Base-by-base conservation (phyloP, 2,329 filamentous ascomycete genomes). In the Botrytis sinoallii region DNA sequence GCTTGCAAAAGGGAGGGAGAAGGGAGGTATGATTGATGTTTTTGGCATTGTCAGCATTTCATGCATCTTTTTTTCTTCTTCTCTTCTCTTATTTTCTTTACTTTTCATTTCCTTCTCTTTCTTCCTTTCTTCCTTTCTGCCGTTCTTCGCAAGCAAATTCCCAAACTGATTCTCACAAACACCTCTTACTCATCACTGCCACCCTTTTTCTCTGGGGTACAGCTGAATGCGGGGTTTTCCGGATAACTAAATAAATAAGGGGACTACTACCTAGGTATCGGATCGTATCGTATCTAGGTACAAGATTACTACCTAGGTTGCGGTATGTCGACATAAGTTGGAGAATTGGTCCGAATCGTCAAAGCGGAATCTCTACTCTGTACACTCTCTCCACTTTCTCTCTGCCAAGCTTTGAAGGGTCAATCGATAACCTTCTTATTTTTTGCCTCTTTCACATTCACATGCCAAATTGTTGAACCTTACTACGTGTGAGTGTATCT, bases 31-130 rank as follows among this genome's bases (percentile, higher is more conserved):
- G 22, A 52, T 55, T 40, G 46, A 14, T 38, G 20, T 57, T 29
- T 55, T 40, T 55, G 14, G 35, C 7, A 12, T 10, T 22, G 35
- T 32, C 35, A 40, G 16, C 35, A 42, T 22, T 55, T 29, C 46
- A 68, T 42, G 25, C 65, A 55, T 29, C 9, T 3, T 9, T 20
- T 44, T 22, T 29, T 52, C 7, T 25, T 65, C 3, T 46, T 25
- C 10, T 67, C 18, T 20, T 8, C 10, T n/a, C 32, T 32, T 32
- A 4, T 32, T 32, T 44, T 16, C 1, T 67, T 20, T 20, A 1
- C 10, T n/a, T n/a, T n/a, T 3, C 2, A 1, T n/a, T 6, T 6
- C 5, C 2, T 5, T n/a, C n/a, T 42, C 16, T 5, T 0, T 3
- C 14, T 6, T n/a, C 1, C 4, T 52, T 25, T n/a, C 46, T 14